Evolutionary conservation across 2,329 filamentous ascomycete species (phyloP), one percentile per base, ranked within the genome.

Genomic region (Penicillium fuscoglaucum): DNA sequence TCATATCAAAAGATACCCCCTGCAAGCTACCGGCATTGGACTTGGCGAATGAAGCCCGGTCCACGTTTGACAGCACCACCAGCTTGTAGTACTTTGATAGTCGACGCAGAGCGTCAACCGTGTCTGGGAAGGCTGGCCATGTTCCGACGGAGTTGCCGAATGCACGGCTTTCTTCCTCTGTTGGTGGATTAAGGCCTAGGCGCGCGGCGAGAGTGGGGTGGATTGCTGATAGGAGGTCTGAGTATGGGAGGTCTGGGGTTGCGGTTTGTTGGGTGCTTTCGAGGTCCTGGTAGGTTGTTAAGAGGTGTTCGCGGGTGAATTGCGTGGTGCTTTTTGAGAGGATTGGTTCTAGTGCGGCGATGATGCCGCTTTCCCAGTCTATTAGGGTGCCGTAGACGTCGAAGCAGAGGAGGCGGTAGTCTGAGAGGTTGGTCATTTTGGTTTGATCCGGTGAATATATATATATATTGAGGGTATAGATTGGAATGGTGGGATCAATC

Each of bases 331-430:
- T 69, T 56, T 68, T 66, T 29, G 79, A 70, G 29, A 72, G 68
- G 5, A 79, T 69, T 10, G 77, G 74, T 35, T 73, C 57, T 1
- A 91, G 79, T 3, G 82, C 79, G 2, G 73, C 63, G 52, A 82
- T 73, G 57, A 91, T 82, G 58, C 88, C 88, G n/a, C 77, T 71
- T 72, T 91, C 87, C 89, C 88, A 91, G 78, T 93, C 88, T 60
- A 93, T 84, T 4, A 93, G 82, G 0, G 90, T 93, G 72, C 90
- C 89, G 73, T 90, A 93, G 78, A 89, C 86, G 75, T 93, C 90
- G 75, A 93, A 91, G 67, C 85, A 87, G 50, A 91, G 83, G 59
- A 84, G 74, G 26, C 74, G 75, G 70, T 79, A 82, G 53, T 76
- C 68, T 9, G 67, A 65, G 21, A 75, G 66, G 37, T 51, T 51